These are phyloP conservation scores for Candolleomyces aberdarensis DNA, from an alignment of 768 basidiomycete species.

Conservation along the genomic window DNA sequence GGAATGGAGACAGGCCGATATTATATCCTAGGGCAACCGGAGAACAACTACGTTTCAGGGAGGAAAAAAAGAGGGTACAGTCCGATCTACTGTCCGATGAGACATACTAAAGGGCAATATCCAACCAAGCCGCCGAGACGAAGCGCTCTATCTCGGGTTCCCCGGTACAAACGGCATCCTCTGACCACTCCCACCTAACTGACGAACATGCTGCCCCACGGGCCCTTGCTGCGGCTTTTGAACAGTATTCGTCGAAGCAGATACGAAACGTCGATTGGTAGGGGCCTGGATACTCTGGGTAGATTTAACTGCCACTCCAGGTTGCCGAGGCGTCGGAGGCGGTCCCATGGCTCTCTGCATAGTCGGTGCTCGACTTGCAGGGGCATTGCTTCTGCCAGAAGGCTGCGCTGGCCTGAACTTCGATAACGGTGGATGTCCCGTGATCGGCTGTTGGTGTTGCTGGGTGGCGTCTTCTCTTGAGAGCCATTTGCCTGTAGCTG, in stretches of 20 bases:
- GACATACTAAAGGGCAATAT: no score
- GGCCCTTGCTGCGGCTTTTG: neutral
- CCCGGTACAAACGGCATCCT: slow-evolving; percentile 50
- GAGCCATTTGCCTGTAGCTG: neutral
- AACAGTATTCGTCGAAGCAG: slow-evolving; percentile 5
- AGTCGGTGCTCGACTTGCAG: neutral
- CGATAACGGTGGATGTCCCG: neutral
- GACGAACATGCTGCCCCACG: neutral
- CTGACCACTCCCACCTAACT: slow-evolving; percentile 27
- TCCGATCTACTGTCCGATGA: no score
- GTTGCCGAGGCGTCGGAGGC: slow-evolving; percentile 44
- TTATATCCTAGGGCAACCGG: no score
- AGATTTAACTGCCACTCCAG: neutral
- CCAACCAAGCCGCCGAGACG: no score
- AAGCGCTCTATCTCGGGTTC: neutral
- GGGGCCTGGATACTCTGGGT: neutral
- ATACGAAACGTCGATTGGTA: slow-evolving; percentile 13
- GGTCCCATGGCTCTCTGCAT: slow-evolving; percentile 44
- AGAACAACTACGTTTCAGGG: no score
- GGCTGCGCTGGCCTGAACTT: slow-evolving; percentile 14
- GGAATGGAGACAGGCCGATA: neutral
- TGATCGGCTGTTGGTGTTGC: slow-evolving; percentile 7
- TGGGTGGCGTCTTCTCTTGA: neutral
- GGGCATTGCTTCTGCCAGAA: neutral
- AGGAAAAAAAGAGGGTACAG: no score